Base-by-base conservation (phyloP, 2,329 filamentous ascomycete genomes). In the Niveomyces coronatus region DNA sequence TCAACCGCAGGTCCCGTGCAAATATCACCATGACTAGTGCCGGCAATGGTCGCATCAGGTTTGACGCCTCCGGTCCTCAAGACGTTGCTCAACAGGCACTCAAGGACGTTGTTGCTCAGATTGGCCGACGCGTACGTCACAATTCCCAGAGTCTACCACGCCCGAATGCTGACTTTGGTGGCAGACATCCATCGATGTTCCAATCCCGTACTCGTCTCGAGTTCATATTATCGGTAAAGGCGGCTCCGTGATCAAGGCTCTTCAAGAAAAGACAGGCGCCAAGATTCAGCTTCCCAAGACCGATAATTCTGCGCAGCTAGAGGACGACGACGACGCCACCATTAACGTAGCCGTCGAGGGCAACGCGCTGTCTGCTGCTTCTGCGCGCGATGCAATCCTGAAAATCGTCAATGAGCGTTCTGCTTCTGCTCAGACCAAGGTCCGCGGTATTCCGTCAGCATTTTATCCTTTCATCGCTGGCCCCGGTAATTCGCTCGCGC, bases 381-480 rank as follows among this genome's bases (percentile, higher is more conserved):
- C 86, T 60, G 91, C 91, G 40, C 79, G 79, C 44, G 78, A 84
- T 41, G 82, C 85, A 50, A 91, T 98, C 51, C 71, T 85, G 52
- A 82, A 81, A 52, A 95, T 96, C 55, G 86, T 85, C 40, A 82
- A 82, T 50, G 87, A 95, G 61, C 80, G 86, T 45, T 79, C 84
- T 37, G 82, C 85, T 39, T 89, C 82, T 49, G 75, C 88, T 53
- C 91, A 76, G 62, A 72, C 86, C 41, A 85, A 84, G 50, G 63
- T 98, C 47, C 85, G 81, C 59, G 79, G 80, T 34, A 82, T 98
- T 43, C 88, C 91, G 7, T 76, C 86, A 18, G 87, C 94, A 56
- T 93, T 91, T 61, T 98, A 91, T 62, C 89, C 89, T 37, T 98
- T 98, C 67, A 81, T 98, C 58, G 82, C 86, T 17, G 87, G 87